Base-by-base conservation (phyloP, 345 rosid species). In the Ricinus communis region DNA sequence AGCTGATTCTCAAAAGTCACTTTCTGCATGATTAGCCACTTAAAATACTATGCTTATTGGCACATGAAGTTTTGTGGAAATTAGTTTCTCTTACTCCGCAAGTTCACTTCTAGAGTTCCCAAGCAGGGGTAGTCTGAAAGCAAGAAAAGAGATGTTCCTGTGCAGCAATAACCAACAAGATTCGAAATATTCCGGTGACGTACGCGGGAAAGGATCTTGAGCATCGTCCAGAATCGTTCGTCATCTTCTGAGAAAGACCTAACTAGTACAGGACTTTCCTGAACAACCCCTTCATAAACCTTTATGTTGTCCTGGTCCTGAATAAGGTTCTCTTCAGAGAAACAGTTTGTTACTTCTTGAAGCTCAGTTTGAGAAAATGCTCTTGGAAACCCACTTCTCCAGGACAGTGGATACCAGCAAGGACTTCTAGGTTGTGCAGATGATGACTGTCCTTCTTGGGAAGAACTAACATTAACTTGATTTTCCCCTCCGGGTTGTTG, bases 91-190 rank as follows among this genome's bases (percentile, higher is more conserved):
- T 72, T 71, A 79, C 86, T 33, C 33, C 21, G 55, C 75, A 83
- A 68, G 67, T 71, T 81, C 16, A 16, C 47, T 66, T 74, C 86
- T 46, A 86, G 46, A 69, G 66, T 76, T 8, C 72, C 72, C 76
- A 82, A 45, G 56, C 68, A 72, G 0, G 82, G 83, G 61, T 56
- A 76, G 46, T 86, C 87, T 0, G 7, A 66, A 21, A 86, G 70
- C 70, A 82, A 27, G 75, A 80, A 78, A 62, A 73, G 60, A 50
- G 62, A 55, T 41, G 65, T 72, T 5, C 71, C 83, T 1, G 66
- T 21, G 76, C 79, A 86, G 83, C 90, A 78, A 70, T 78, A 78
- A 19, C 86, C 90, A 22, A 84, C 66, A 5, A 84, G 76, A 79
- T 75, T 84, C 72, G 74, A 49, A 52, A 86, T 80, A 21, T 82